A percentile compares a stretch with the other conserved stretches of the same genome.
Conservation (phyloP, 148 eudicot species). For the Dysphania ambrosioides region DNA sequence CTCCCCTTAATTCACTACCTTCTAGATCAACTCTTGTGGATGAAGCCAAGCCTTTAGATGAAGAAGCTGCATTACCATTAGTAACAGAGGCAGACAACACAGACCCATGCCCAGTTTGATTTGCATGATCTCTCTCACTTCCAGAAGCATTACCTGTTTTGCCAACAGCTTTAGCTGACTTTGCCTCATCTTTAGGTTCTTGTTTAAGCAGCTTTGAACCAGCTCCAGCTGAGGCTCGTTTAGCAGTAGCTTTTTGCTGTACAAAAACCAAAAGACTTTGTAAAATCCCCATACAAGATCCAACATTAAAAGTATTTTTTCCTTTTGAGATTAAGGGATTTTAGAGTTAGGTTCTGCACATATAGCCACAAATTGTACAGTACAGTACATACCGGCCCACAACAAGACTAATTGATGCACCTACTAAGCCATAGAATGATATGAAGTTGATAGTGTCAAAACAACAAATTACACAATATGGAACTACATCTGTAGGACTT, state of each 20-base stretch:
- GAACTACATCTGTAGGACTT: too few species aligned
- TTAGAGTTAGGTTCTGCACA: background rate
- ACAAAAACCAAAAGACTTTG: conserved; percentile 14
- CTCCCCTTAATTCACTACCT: conserved; percentile 45
- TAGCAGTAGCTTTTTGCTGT: conserved; percentile 49
- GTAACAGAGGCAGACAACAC: conserved; percentile 32
- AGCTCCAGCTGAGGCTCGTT: conserved; percentile 59
- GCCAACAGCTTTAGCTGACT: conserved; percentile 50
- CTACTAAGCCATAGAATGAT: too few species aligned
- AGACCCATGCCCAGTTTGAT: conserved; percentile 33
- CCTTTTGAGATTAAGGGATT: background rate
- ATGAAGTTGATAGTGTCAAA: too few species aligned
- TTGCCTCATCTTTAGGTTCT: conserved; percentile 72
- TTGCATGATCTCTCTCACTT: conserved; percentile 32
- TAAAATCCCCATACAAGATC: background rate
- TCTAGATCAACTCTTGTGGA: conserved; percentile 46
- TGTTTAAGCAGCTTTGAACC: conserved; percentile 52
- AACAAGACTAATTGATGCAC: too few species aligned
- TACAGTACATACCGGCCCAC: too few species aligned
- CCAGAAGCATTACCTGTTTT: conserved; percentile 36
- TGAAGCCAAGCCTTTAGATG: conserved; percentile 40
- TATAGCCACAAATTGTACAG: too few species aligned
- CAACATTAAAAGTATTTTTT: background rate
- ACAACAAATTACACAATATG: too few species aligned
- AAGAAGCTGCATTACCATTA: conserved; percentile 42